Evolutionary conservation across 2,329 filamentous ascomycete genomes (phyloP), one percentile per base, ranked within the genome.

Genomic region (Nemania bipapillata): DNA sequence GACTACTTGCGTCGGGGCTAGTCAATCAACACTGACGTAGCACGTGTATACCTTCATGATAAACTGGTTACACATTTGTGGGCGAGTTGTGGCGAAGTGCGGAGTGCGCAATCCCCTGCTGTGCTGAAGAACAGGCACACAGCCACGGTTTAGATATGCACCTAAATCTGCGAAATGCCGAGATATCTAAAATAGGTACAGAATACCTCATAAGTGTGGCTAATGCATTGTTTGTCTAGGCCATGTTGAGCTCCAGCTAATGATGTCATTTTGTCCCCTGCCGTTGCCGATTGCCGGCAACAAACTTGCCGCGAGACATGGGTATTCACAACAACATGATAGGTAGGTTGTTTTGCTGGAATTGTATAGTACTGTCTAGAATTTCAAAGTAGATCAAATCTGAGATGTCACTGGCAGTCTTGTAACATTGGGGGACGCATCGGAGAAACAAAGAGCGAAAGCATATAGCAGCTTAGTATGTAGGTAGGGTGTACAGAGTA

Each of bases 201-300:
- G n/a, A 17, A 6, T n/a, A 45, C 17, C 40, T 17, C n/a, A n/a
- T 45, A 5, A 5, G 59, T 57, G 64, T 70, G 63, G 63, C 64
- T 70, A 56, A 59, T 50, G 30, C 49, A 32, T 3, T 58, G 11
- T 61, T 17, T 30, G 26, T 2, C 17, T 55, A 37, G 47, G 59
- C 63, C 63, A 58, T 66, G 7, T 28, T 49, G 9, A 50, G 32
- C 57, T 47, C 66, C n/a, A 9, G 11, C 4, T 24, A 15, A 63
- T 69, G 66, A 69, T 60, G 66, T 69, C 66, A 69, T 63, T 59
- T 12, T 11, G 9, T 9, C 35, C 30, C 40, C 22, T 7, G 17
- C 11, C 24, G 35, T 57, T 58, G 47, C 58, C 58, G 65, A 52
- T 56, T 65, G 65, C 56, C 65, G 66, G 28, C 9, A 32, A 30